Evolutionary conservation across 257 asterid species (phyloP).

Genomic region (Jaltomata sinuosa): DNA sequence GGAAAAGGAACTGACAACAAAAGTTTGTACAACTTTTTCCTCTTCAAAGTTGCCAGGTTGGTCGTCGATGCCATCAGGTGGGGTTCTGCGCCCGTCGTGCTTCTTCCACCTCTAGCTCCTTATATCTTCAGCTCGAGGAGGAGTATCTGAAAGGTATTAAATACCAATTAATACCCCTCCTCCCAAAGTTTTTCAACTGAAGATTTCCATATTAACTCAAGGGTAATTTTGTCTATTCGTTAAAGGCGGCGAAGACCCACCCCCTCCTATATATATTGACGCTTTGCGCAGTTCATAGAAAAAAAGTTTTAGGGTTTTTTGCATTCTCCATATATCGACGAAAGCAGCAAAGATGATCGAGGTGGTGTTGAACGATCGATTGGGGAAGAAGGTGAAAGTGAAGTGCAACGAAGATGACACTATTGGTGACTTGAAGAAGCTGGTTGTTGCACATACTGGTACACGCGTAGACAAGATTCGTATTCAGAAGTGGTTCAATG

Average conservation of each 20-base stretch:
- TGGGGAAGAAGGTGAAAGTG: constrained; percentile 8
- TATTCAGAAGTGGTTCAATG: constrained; percentile 13
- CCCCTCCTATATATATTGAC: background rate
- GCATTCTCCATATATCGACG: too few species aligned
- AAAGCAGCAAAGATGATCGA: background rate
- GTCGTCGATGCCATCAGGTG: too few species aligned
- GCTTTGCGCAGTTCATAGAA: too few species aligned
- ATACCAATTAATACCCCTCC: background rate
- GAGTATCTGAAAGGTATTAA: too few species aligned
- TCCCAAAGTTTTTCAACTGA: background rate
- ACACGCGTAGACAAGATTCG: too few species aligned
- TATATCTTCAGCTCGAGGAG: too few species aligned
- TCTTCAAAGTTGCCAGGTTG: too few species aligned
- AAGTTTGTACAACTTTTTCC: too few species aligned
- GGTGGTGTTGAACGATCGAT: constrained; percentile 5
- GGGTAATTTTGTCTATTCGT: background rate
- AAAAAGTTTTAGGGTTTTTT: background rate
- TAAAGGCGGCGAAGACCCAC: background rate
- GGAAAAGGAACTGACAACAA: too few species aligned
- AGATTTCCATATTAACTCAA: background rate
- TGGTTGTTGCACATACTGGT: constrained; percentile 13
- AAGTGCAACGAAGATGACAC: constrained; percentile 9
- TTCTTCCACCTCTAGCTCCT: too few species aligned
- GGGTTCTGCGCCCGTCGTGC: too few species aligned
- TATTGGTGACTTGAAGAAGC: constrained; percentile 2